Percentiles rank a stretch among this genome's conserved stretches.
Conservation (phyloP, 768 basidiomycete genomes). For the Mycena haematopus region DNA sequence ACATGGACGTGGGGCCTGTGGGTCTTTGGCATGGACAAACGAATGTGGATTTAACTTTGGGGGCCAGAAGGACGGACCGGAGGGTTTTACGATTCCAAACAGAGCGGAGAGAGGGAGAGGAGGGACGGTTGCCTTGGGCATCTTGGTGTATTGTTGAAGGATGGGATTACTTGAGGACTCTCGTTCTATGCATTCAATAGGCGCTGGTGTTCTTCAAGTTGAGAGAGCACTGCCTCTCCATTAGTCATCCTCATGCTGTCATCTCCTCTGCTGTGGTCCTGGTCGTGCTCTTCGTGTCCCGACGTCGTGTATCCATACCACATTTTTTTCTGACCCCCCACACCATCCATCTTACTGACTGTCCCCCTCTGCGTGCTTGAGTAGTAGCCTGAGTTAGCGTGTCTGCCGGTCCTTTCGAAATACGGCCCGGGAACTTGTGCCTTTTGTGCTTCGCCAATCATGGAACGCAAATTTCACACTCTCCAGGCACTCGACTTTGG, state of each 20-base stretch:
- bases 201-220: too few species aligned
- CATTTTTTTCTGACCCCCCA: too few species aligned
- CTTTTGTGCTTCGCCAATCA: background rate
- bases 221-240: too few species aligned
- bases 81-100: conserved; percentile 91
- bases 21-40: background rate
- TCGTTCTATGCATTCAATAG: background rate
- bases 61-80: conserved; percentile 44
- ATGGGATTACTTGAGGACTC: background rate
- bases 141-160: conserved; percentile 36
- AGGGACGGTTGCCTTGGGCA: conserved; percentile 69
- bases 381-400: too few species aligned
- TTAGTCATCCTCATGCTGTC: too few species aligned
- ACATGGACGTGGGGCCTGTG: conserved; percentile 84
- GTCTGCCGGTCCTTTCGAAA: background rate
- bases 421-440: background rate
- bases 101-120: conserved; percentile 76
- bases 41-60: background rate
- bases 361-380: too few species aligned
- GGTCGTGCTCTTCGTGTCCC: too few species aligned
- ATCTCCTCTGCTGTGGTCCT: too few species aligned
- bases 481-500: background rate
- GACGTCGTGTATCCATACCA: too few species aligned
- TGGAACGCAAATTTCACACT: too few species aligned
- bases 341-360: too few species aligned